Conservation (phyloP, 2,329 filamentous ascomycete species). For the Salinomyces thailandicus region DNA sequence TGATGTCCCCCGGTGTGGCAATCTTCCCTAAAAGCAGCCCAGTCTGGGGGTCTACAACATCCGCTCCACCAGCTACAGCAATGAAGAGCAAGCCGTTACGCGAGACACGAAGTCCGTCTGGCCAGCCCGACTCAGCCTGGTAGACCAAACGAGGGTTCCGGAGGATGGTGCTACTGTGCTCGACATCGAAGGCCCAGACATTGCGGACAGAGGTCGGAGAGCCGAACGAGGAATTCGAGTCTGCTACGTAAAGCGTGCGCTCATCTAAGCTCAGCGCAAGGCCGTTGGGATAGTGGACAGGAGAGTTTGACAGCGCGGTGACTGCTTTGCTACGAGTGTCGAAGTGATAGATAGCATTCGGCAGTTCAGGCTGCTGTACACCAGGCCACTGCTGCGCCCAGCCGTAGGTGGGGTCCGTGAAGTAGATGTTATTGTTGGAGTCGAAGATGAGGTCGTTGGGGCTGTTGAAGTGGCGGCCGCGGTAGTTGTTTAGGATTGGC, state of each 20-base stretch:
- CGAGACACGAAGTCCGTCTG: conserved; percentile 13
- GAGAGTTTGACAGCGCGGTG: conserved; percentile 41
- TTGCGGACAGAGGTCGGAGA: conserved; percentile 29
- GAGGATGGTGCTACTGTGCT: conserved; percentile 8
- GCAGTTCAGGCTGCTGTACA: conserved; percentile 43
- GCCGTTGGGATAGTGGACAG: conserved; percentile 24
- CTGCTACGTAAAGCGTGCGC: conserved; percentile 17
- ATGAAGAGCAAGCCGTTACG: conserved; percentile 10
- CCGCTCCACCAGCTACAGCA: conserved; percentile 12
- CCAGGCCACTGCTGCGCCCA: conserved; percentile 39
- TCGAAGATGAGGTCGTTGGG: conserved; percentile 47
- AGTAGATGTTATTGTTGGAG: conserved; percentile 30
- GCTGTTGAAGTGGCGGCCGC: conserved; percentile 50
- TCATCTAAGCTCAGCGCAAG: conserved; percentile 17
- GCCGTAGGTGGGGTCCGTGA: conserved; percentile 23
- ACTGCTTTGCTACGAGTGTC: conserved; percentile 41
- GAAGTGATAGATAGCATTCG: conserved; percentile 49
- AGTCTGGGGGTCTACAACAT: conserved; percentile 15
- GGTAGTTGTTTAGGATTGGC: conserved; percentile 47
- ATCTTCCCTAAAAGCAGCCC: conserved; percentile 44
- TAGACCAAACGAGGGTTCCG: conserved; percentile 25
- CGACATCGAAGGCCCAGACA: conserved; percentile 21
- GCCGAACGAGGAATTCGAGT: conserved; percentile 13
- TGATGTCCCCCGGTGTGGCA: conserved; percentile 20
- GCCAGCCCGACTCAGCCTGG: conserved; percentile 29